Conservation (phyloP, 2,329 filamentous ascomycete genomes). For the Fusarium setosum region DNA sequence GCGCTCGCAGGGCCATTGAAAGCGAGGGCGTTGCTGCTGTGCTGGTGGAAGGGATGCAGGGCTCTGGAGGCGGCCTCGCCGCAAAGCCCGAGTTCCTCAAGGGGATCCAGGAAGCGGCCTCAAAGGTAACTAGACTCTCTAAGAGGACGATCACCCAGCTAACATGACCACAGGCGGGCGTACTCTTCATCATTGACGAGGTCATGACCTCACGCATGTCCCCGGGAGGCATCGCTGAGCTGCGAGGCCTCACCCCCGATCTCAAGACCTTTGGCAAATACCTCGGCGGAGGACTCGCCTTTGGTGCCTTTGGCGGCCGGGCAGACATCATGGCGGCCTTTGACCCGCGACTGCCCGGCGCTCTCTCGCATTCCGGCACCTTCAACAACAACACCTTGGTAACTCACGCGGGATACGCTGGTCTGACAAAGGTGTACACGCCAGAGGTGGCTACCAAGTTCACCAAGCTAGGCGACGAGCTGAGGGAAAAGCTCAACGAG, state of each 20-base stretch:
- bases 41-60: conserved; percentile 75
- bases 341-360: conserved; percentile 56
- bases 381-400: conserved; percentile 75
- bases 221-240: conserved; percentile 59
- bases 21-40: conserved; percentile 68
- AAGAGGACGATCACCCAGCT: not conserved
- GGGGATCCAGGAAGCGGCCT: conserved; percentile 60
- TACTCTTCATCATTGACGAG: conserved; percentile 76
- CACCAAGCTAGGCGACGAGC: conserved; percentile 45
- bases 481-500: conserved; percentile 45
- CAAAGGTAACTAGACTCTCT: conserved; percentile 39
- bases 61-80: conserved; percentile 67
- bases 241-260: conserved; percentile 64
- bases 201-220: conserved; percentile 74
- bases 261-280: conserved; percentile 75
- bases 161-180: conserved; percentile 52
- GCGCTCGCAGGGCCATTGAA: conserved; percentile 56
- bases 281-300: conserved; percentile 73
- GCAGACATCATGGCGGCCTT: conserved; percentile 68
- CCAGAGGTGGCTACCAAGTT: conserved; percentile 46
- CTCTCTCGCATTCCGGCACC: conserved; percentile 68
- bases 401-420: conserved; percentile 65
- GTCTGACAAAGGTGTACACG: conserved; percentile 50
- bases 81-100: conserved; percentile 63
- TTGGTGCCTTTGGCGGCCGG: conserved; percentile 74